Evolutionary conservation across 2,329 filamentous ascomycete species (phyloP).

Genomic region (Triangularia verruculosa): DNA sequence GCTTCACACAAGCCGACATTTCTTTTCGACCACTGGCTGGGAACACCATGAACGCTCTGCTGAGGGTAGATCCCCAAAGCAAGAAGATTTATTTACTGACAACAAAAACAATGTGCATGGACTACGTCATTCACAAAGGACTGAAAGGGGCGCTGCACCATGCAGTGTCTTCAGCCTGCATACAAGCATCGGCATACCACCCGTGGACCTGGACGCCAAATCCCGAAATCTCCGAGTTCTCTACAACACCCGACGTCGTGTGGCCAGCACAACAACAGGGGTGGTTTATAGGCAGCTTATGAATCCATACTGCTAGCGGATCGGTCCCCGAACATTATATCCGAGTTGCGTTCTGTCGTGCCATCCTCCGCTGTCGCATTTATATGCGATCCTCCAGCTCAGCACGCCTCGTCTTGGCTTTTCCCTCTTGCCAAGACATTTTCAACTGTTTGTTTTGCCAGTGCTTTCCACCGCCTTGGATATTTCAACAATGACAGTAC

Average conservation of each 20-base stretch:
- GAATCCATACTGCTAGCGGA: background rate
- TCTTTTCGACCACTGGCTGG: no score
- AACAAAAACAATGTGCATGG: no score
- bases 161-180: background rate
- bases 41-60: no score
- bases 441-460: background rate
- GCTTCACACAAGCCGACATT: no score
- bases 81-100: no score
- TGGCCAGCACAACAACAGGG: no score
- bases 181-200: background rate
- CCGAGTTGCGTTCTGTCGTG: background rate
- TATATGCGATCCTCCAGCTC: background rate
- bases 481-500: background rate
- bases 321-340: background rate
- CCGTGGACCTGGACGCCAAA: background rate
- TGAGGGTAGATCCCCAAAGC: no score
- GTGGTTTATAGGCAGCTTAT: background rate
- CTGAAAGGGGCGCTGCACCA: no score
- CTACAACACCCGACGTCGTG: no score
- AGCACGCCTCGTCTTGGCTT: background rate
- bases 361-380: background rate
- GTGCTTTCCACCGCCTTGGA: no score
- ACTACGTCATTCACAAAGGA: no score
- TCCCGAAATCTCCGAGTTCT: background rate
- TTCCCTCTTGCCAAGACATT: background rate